A percentile compares a stretch with the other conserved stretches of the same genome.
These are phyloP conservation scores for Aspergillus vadensis DNA, from an alignment of 2,329 filamentous ascomycete species.

Conservation along the genomic window DNA sequence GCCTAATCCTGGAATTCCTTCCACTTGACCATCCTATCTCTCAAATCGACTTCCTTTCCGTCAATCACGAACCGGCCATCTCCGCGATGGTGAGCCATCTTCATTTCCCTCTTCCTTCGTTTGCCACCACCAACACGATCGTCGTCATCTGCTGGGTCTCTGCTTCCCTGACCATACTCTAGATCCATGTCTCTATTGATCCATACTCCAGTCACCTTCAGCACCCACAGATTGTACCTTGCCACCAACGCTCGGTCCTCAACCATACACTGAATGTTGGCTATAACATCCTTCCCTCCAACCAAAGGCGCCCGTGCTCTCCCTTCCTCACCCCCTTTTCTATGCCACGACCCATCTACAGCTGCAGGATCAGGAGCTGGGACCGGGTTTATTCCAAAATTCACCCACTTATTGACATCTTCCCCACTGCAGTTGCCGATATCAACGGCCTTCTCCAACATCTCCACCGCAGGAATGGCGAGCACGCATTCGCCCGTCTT, in stretches of 20 bases:
- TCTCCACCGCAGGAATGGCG: conserved; percentile 5
- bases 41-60: conserved; percentile 3
- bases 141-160: background rate
- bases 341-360: background rate
- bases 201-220: conserved; percentile 4
- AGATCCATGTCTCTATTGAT: conserved; percentile 6
- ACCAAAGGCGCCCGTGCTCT: conserved; percentile 2
- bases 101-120: conserved; percentile 5
- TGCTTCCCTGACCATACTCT: conserved; percentile 2
- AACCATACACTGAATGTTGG: conserved; percentile 8
- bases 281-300: conserved; percentile 3
- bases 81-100: conserved; percentile 8
- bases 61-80: conserved; percentile 8
- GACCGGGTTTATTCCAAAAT: conserved; percentile 1
- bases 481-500: conserved; percentile 8
- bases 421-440: conserved; percentile 10
- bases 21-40: conserved; percentile 8
- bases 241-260: conserved; percentile 9
- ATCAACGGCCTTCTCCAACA: conserved; percentile 4
- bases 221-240: conserved; percentile 4
- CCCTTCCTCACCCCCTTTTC: background rate
- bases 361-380: background rate
- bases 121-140: conserved; percentile 3
- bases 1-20: conserved; percentile 8
- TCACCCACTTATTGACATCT: conserved; percentile 5